Evolutionary conservation across 495 filamentous ascomycete genomes (phyloP), one percentile per base, ranked within the genome.

Genomic region (Pyrenula aspistea): DNA sequence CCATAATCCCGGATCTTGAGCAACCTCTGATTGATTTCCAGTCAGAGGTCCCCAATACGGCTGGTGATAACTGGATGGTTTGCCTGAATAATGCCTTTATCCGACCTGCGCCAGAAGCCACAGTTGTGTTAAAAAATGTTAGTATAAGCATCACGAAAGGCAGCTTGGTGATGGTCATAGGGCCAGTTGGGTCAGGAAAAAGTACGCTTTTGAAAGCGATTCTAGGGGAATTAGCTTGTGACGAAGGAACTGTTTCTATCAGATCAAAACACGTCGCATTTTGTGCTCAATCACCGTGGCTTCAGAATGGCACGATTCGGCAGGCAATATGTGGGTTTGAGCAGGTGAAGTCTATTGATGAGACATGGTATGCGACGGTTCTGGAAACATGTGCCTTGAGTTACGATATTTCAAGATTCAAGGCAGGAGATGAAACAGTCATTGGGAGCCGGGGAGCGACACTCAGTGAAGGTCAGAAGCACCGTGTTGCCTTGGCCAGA

Each of bases 381-480:
- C 24, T 72, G 2, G 31, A 61, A 15, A 55, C 66, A 4, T 72
- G 69, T 31, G 69, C 62, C 1, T 53, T 75, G 1, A 59, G 63
- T 22, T 12, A 59, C 0, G 69, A 73, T 57, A 49, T 75, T n/a
- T 51, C 47, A 1, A 23, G 19, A 0, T 49, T 64, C 22, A 50
- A 84, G 1, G 73, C 83, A 58, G 80, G 86, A n/a, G 89, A 94
- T 61, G 61, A 71, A 56, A 91, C 87, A 0, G 82, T 88, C 63
- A 86, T 91, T 62, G 89, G 89, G 21, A 87, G 89, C 63, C 77
- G 85, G 24, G 89, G 88, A 23, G 86, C 91, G 61, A 88, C 86
- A 1, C 77, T 93, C 2, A 90, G 85, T 51, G 89, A 89, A 42
- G 89, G 89, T 1, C 89, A 93, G 65, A 90, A 91, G 62, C 87